Evolutionary conservation across 2,329 filamentous ascomycete species (phyloP).

Genomic region (Fusarium lateritium): DNA sequence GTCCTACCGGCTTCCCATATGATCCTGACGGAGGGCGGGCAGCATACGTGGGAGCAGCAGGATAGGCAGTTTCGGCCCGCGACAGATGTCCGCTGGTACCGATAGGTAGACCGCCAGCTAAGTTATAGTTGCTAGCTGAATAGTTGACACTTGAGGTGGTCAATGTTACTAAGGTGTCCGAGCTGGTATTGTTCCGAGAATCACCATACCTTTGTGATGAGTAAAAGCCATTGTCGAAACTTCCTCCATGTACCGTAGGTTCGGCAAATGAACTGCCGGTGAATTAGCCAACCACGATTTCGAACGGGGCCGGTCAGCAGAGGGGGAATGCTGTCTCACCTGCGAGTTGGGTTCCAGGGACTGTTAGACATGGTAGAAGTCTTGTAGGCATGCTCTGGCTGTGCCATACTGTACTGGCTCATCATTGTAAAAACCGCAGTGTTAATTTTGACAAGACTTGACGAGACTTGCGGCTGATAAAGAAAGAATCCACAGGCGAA

Average conservation of each 20-base stretch:
- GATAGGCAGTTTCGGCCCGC: slow-evolving; percentile 59
- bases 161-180: slow-evolving; percentile 53
- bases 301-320: slow-evolving; percentile 12
- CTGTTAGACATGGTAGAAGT: slow-evolving; percentile 62
- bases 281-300: slow-evolving; percentile 46
- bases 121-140: slow-evolving; percentile 53
- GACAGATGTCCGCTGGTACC: slow-evolving; percentile 56
- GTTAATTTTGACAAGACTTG: slow-evolving; percentile 44
- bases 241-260: slow-evolving; percentile 52
- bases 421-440: slow-evolving; percentile 51
- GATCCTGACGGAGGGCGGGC: slow-evolving; percentile 60
- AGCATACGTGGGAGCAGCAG: slow-evolving; percentile 58
- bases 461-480: slow-evolving; percentile 52
- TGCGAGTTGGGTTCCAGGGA: slow-evolving; percentile 67
- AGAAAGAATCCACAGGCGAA: slow-evolving; percentile 49
- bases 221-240: slow-evolving; percentile 57
- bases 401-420: slow-evolving; percentile 61
- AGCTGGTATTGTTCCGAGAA: slow-evolving; percentile 32
- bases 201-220: slow-evolving; percentile 58
- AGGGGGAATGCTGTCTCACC: slow-evolving; percentile 59
- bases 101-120: slow-evolving; percentile 45
- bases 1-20: slow-evolving; percentile 52
- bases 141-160: slow-evolving; percentile 61
- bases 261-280: slow-evolving; percentile 53
- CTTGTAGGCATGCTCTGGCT: slow-evolving; percentile 65